Conservation (phyloP, 768 basidiomycete species). For the Chlorophyllum brunneum region DNA sequence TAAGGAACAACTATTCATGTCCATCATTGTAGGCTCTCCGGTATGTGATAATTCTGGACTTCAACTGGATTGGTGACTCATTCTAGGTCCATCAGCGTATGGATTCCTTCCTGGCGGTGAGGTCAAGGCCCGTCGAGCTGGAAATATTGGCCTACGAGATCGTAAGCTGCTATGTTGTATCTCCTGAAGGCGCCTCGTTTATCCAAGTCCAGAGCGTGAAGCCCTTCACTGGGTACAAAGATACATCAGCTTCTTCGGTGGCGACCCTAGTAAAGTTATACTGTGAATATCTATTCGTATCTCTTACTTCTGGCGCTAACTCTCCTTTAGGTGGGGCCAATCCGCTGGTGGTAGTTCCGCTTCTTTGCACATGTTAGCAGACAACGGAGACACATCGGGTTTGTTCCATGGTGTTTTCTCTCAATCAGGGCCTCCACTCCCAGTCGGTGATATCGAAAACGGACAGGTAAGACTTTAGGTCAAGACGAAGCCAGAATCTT, state of each 20-base stretch:
- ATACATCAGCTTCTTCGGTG: constrained; percentile 58
- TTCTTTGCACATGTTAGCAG: constrained; percentile 4
- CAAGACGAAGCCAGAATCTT: constrained; percentile 27
- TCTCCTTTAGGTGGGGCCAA: constrained; percentile 3
- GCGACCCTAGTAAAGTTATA: constrained; percentile 51
- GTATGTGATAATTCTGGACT: not conserved
- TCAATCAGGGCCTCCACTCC: constrained; percentile 39
- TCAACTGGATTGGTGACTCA: constrained; percentile 3
- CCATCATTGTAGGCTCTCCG: constrained; percentile 20
- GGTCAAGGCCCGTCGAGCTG: constrained; percentile 32
- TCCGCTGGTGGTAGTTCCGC: constrained; percentile 15
- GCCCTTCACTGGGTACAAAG: constrained; percentile 61
- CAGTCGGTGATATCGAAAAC: constrained; percentile 35
- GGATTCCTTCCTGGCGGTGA: constrained; percentile 40
- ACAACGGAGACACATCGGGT: not conserved
- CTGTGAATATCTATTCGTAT: constrained; percentile 28
- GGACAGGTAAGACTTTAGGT: constrained; percentile 46
- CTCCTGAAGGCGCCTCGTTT: constrained; percentile 20
- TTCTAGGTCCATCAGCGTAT: constrained; percentile 37
- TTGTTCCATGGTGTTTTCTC: constrained; percentile 12
- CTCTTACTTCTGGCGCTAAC: not conserved
- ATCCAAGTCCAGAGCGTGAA: not conserved
- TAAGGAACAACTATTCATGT: constrained; percentile 3
- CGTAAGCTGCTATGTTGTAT: constrained; percentile 38
- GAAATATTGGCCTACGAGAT: constrained; percentile 51